These are phyloP conservation scores for Pyrus bretschneideri DNA, from an alignment of 306 rosid species.

Conservation along the genomic window DNA sequence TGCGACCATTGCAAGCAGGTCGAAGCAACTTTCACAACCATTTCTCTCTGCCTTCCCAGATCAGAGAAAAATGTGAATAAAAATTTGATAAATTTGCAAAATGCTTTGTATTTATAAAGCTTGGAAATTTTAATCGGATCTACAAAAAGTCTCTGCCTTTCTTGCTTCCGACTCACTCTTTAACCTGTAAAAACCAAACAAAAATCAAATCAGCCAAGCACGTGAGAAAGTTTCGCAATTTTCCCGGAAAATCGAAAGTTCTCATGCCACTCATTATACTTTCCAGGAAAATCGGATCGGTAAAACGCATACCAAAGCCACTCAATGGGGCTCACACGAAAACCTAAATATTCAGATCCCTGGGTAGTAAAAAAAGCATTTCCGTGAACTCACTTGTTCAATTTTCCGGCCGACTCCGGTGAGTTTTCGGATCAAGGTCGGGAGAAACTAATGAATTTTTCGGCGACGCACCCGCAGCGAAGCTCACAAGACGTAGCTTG, in stretches of 20 bases:
- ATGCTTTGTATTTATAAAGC: not conserved
- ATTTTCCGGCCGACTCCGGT: not conserved
- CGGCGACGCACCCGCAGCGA: constrained; percentile 3
- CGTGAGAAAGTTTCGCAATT: not conserved
- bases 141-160: constrained; percentile 18
- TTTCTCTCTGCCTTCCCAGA: constrained; percentile 8
- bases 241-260: constrained; percentile 8
- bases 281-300: constrained; percentile 34
- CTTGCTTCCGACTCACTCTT: constrained; percentile 18
- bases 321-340: constrained; percentile 1
- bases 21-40: constrained; percentile 54
- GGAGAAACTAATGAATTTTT: not conserved
- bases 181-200: constrained; percentile 22
- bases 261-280: constrained; percentile 5
- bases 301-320: constrained; percentile 8
- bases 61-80: not conserved
- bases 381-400: constrained; percentile 13
- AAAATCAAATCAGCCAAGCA: not conserved
- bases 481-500: constrained; percentile 5
- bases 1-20: constrained; percentile 61
- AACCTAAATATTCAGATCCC: constrained; percentile 20
- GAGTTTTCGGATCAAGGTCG: not conserved
- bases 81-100: not conserved
- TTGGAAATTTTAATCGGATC: not conserved
- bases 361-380: not conserved